Evolutionary conservation across 1,284 basidiomycete species (phyloP).

Genomic region (Athelia sp.): DNA sequence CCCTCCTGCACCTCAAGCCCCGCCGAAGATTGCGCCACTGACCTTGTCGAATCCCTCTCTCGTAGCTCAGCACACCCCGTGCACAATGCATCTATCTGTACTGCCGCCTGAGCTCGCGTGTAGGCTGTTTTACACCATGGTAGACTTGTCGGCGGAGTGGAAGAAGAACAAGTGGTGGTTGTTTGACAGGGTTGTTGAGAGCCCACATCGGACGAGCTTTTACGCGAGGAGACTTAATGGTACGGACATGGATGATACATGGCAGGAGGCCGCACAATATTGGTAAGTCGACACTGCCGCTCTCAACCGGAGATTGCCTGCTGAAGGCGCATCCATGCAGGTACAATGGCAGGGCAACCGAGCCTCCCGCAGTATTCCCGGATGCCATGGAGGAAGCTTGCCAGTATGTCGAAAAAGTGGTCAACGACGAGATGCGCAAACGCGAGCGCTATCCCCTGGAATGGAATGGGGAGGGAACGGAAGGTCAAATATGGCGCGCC

Average conservation of each 20-base stretch:
- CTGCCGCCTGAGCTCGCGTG: constrained; percentile 71
- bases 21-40: constrained; percentile 47
- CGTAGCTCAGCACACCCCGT: constrained; percentile 69
- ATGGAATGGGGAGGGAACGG: constrained; percentile 44
- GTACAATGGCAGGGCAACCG: constrained; percentile 72
- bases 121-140: constrained; percentile 64
- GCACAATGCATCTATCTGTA: constrained; percentile 66
- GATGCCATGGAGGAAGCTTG: constrained; percentile 78
- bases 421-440: constrained; percentile 69
- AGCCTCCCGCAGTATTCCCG: constrained; percentile 58
- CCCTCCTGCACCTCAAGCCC: constrained; percentile 32
- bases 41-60: constrained; percentile 51
- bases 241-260: constrained; percentile 35
- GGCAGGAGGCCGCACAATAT: constrained; percentile 63
- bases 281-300: constrained; percentile 41
- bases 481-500: constrained; percentile 64
- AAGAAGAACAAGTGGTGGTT: constrained; percentile 80
- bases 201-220: constrained; percentile 80
- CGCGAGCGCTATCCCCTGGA: constrained; percentile 66
- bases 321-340: constrained; percentile 28
- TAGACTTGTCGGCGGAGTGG: constrained; percentile 61
- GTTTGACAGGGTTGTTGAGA: constrained; percentile 76
- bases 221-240: constrained; percentile 51
- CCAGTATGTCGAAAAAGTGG: constrained; percentile 66
- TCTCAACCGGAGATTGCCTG: constrained; percentile 1